These are phyloP conservation scores for Allium cepa DNA, from an alignment of 106 monocot genomes.

Conservation along the genomic window DNA sequence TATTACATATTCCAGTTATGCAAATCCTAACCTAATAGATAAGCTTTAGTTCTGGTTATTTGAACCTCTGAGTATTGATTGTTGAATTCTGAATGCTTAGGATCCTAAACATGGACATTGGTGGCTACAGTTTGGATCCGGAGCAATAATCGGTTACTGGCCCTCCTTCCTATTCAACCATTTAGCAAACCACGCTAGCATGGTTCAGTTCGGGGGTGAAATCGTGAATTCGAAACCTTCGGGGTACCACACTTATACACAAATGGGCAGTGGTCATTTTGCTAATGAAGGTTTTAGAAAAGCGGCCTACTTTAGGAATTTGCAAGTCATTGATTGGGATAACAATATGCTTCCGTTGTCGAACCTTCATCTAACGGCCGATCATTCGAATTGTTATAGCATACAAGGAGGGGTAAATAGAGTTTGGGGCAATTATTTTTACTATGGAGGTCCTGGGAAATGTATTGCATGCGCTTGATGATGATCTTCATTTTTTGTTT, in stretches of 20 bases:
- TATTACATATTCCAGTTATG: no score
- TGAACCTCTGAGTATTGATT: no score
- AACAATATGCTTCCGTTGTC: conserved; percentile 33
- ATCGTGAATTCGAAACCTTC: conserved; percentile 43
- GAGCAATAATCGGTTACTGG: conserved; percentile 75
- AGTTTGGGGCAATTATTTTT: conserved; percentile 59
- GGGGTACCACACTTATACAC: conserved; percentile 41
- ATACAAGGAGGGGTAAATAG: conserved; percentile 24
- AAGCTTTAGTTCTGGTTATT: no score
- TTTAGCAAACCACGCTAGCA: conserved; percentile 43
- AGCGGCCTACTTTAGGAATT: conserved; percentile 42
- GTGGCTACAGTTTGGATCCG: conserved; percentile 84
- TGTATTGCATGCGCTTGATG: conserved; percentile 24
- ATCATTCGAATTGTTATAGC: conserved; percentile 48
- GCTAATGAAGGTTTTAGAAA: conserved; percentile 41
- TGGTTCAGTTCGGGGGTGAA: conserved; percentile 89
- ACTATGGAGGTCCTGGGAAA: conserved; percentile 61
- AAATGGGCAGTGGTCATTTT: conserved; percentile 66
- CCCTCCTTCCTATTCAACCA: conserved; percentile 68
- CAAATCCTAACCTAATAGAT: no score
- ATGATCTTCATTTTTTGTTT: no score
- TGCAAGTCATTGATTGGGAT: conserved; percentile 52
- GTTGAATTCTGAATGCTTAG: conserved; percentile 5
- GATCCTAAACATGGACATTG: conserved; percentile 81
- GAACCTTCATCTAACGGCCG: conserved; percentile 29